Evolutionary conservation across 495 filamentous ascomycete species (phyloP), one percentile per base, ranked within the genome.

Genomic region (Aspergillus nanangensis): DNA sequence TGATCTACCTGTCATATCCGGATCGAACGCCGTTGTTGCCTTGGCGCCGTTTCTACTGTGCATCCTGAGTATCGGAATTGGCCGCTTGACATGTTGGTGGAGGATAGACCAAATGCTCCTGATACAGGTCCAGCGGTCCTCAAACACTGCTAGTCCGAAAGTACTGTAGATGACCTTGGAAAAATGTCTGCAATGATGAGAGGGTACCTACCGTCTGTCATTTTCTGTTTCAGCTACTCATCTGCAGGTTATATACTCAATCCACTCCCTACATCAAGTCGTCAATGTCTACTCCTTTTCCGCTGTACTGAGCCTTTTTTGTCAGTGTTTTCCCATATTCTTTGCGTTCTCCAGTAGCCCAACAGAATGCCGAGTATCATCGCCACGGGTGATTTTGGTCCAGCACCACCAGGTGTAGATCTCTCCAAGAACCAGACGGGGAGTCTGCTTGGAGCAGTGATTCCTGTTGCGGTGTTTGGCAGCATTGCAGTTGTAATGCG

Each of bases 321-420:
- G n/a, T 29, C 25, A 29, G 5, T 29, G 25, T 29, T 11, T 29
- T 29, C 25, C 25, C 11, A 11, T 7, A 29, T 29, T 29, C 25
- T 29, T 29, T 11, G 7, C 25, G 11, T 29, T 11, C 25, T 7
- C 11, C 25, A 7, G 25, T 29, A 29, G 25, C 7, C 11, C 25
- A 7, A 7, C 25, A 29, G 5, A 5, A 29, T 29, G 25, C 25
- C 25, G 5, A 29, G 25, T 29, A 29, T 7, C 25, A 11, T 29
- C n/a, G 42, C 34, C 18, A 23, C 48, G 21, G 48, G 48, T 5
- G 41, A 45, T 24, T 51, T 45, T 41, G 48, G 48, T 8, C 42
- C 41, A 20, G 17, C 48, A 34, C 48, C 48, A 15, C 24, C 29
- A 4, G 48, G 48, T 5, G 29, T 51, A 4, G 27, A 51, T 32